Conservation (phyloP, 108 stramenopile species). For the Conticribra weissflogii region DNA sequence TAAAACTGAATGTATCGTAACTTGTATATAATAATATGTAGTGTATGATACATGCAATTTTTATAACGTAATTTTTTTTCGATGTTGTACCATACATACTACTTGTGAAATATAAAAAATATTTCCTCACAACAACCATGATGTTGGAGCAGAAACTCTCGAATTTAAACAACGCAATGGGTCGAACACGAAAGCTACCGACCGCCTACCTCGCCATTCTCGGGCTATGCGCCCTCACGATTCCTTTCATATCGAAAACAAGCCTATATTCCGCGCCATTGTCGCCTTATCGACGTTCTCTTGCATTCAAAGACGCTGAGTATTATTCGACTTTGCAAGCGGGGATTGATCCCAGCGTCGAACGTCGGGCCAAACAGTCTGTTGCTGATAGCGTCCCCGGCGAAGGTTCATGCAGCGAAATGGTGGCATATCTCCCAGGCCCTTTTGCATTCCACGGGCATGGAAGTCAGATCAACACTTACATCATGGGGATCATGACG, state of each 20-base stretch:
- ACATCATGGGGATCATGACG: slow-evolving; percentile 26
- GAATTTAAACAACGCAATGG: not conserved
- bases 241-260: not conserved
- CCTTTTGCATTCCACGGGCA: slow-evolving; percentile 39
- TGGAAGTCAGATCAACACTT: slow-evolving; percentile 38
- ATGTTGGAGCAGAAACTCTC: too few relatives aligned
- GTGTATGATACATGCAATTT: too few relatives aligned
- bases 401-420: slow-evolving; percentile 13
- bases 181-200: not conserved
- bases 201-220: not conserved
- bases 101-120: too few relatives aligned
- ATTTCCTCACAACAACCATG: not conserved
- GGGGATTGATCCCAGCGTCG: not conserved
- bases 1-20: too few relatives aligned
- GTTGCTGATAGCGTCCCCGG: not conserved
- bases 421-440: slow-evolving; percentile 37
- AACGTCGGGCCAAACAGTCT: not conserved
- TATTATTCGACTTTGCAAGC: not conserved
- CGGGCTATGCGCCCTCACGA: not conserved
- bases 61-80: too few relatives aligned
- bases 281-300: not conserved
- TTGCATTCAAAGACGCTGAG: not conserved
- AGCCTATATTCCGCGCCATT: not conserved
- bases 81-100: too few relatives aligned
- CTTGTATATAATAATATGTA: too few relatives aligned